A percentile compares a stretch with the other conserved stretches of the same genome.
Evolutionary conservation across 805 yeast genomes (phyloP).

Genomic region (Candida berthetii): DNA sequence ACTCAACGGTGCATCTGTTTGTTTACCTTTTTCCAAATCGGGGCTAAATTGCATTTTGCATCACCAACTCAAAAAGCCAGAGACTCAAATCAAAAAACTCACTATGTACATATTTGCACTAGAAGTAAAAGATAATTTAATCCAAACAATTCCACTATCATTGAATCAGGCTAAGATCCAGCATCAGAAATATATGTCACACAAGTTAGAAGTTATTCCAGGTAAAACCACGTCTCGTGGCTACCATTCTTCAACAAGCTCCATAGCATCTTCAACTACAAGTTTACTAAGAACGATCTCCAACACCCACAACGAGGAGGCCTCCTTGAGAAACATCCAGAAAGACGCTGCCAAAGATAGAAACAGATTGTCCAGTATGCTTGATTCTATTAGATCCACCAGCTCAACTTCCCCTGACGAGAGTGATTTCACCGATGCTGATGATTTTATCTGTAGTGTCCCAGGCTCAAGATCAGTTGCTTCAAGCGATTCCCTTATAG

Average conservation of each 20-base stretch:
- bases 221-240: neutral
- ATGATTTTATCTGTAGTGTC: conserved; percentile 13
- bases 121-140: no score
- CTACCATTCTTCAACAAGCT: conserved; percentile 4
- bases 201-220: neutral
- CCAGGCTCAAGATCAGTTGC: neutral
- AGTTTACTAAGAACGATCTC: conserved; percentile 3
- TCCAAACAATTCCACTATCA: neutral
- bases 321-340: conserved; percentile 4
- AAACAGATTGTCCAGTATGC: conserved; percentile 9
- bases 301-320: neutral
- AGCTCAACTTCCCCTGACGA: conserved; percentile 1
- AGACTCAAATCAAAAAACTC: neutral
- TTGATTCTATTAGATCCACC: conserved; percentile 4
- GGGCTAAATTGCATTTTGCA: conserved; percentile 2
- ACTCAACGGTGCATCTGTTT: no score
- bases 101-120: no score
- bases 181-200: no score
- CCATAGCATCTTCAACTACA: conserved; percentile 9
- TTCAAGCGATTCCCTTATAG: neutral
- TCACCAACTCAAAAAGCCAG: neutral
- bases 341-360: conserved; percentile 10
- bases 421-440: conserved; percentile 14
- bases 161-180: no score
- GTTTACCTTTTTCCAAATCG: conserved; percentile 10